Base-by-base conservation (phyloP, 2,329 filamentous ascomycete genomes). In the Aureobasidium subglaciale region DNA sequence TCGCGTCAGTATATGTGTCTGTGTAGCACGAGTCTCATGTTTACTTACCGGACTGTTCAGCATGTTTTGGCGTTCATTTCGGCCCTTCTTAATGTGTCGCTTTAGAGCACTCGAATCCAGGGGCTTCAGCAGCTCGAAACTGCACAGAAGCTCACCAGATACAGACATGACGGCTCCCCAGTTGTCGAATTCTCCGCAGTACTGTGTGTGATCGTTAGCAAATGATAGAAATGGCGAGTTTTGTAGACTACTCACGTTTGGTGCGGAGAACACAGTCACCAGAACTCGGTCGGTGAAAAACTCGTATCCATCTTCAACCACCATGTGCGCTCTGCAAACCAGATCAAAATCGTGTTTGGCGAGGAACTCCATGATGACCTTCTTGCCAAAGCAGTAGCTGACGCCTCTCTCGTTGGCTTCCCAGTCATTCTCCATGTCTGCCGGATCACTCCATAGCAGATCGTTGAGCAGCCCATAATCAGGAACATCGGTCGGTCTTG, bases 151-250 rank as follows among this genome's bases (percentile, higher is more conserved):
- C 71, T 97, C 93, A 13, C 83, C 83, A 1, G 90, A 96, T 20
- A 99, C 93, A 2, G 92, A 96, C 93, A 99, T 99, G 62, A 97
- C 91, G 13, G 93, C 93, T 18, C 93, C 93, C 90, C 93, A 97
- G 61, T 99, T 99, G 69, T 99, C 93, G 63, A 99, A 99, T 71
- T 99, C 93, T 62, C 93, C 93, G 65, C 93, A 99, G 68, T 99
- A 97, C 88, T 95, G 56, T 20, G 34, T 18, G 4, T 6, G n/a
- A 25, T 61, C 37, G 65, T 68, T 61, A 61, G 56, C 35, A 35
- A 18, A 59, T 30, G 20, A 15, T 20, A 4, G 16, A 9, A 37
- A 43, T n/a, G n/a, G 34, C 27, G 20, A 29, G 25, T 48, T 27
- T 15, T 13, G 13, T 10, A 20, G 16, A 40, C n/a, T 16, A 80